Conservation (phyloP, 2,329 filamentous ascomycete species). For the Pseudocercospora crystallina region DNA sequence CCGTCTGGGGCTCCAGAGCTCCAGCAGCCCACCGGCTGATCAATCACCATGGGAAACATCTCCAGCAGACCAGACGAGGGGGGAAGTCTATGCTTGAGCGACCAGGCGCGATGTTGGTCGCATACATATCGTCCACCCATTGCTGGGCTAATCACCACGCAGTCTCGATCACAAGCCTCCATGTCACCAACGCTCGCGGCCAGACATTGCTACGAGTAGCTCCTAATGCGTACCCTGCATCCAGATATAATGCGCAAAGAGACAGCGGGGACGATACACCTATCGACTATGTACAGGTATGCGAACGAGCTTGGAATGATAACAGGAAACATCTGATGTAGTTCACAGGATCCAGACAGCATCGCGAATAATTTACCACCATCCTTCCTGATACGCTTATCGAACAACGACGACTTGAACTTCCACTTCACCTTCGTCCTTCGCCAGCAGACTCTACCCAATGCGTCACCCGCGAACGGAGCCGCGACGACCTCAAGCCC, state of each 20-base stretch:
- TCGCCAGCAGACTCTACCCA: conserved; percentile 49
- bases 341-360: conserved; percentile 71
- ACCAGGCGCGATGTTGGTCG: conserved; percentile 83
- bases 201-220: conserved; percentile 73
- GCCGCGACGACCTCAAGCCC: conserved; percentile 37
- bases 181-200: conserved; percentile 75
- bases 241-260: conserved; percentile 70
- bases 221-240: conserved; percentile 86
- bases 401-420: conserved; percentile 85
- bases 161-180: conserved; percentile 87
- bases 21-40: conserved; percentile 17
- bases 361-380: conserved; percentile 49
- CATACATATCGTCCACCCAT: conserved; percentile 2
- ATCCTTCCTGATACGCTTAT: conserved; percentile 80
- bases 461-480: conserved; percentile 24
- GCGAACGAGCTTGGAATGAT: conserved; percentile 22
- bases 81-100: conserved; percentile 76
- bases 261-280: conserved; percentile 71
- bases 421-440: conserved; percentile 93
- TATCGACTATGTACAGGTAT: conserved; percentile 89
- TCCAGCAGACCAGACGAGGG: conserved; percentile 85
- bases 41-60: conserved; percentile 76
- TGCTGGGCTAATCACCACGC: conserved; percentile 18
- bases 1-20: conserved; percentile 21
- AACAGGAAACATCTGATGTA: no score